Evolutionary conservation across 176 grass and related monocot species (phyloP), one percentile per base, ranked within the genome.

Genomic region (Guadua angustifolia): DNA sequence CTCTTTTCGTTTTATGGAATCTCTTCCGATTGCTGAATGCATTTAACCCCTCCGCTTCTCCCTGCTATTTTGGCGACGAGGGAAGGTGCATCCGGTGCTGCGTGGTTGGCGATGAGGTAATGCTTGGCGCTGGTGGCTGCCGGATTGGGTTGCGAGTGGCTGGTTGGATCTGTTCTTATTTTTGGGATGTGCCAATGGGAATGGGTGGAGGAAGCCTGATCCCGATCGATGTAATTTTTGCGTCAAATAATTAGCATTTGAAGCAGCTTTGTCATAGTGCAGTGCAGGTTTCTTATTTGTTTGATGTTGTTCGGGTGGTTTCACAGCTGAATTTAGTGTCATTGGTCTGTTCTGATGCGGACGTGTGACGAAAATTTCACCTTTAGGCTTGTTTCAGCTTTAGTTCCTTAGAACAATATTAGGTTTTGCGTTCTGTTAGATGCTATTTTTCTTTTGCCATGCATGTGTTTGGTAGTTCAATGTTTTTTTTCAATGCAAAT

Each of bases 81-180:
- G n/a, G n/a, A n/a, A n/a, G n/a, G n/a, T n/a, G n/a, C n/a, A n/a
- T n/a, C n/a, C n/a, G n/a, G n/a, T n/a, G n/a, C n/a, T n/a, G n/a
- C n/a, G n/a, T n/a, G n/a, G n/a, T n/a, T n/a, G n/a, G n/a, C n/a
- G n/a, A n/a, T n/a, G n/a, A n/a, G n/a, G 75, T 82, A 90, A 75
- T 86, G 79, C 58, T 61, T 55, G 80, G 17, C 42, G 82, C 59
- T 12, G 51, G 33, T 36, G 68, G 33, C 84, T 74, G 7, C 40
- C 1, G 68, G 60, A 75, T 75, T 83, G 58, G 42, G 39, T 57
- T 33, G 57, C 57, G 16, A 40, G 47, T 26, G 66, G 59, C 42
- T 8, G 25, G 36, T 24, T 82, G 71, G 82, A 88, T 91, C 86
- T 60, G 50, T 52, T 9, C 24, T 58, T 52, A 4, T 51, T 67